Evolutionary conservation across 257 asterid genomes (phyloP), one percentile per base, ranked within the genome.

Genomic region (Rauvolfia tetraphylla): DNA sequence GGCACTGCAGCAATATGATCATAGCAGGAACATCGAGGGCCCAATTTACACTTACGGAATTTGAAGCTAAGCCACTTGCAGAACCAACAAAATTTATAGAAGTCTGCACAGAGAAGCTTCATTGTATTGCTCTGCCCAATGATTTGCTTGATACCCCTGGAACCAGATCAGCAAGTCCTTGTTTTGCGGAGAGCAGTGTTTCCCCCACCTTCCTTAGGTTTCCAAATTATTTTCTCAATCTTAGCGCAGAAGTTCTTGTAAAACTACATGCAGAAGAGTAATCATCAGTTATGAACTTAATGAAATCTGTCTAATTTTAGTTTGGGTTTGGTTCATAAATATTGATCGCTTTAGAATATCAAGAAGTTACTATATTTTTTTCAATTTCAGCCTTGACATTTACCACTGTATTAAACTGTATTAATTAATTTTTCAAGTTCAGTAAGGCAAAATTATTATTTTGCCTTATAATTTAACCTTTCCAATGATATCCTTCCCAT

Each of bases 231-330:
- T 44, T 81, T 70, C 41, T 84, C 90, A 71, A 94, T 83, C 68
- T 57, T 82, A 14, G 79, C 71, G 74, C 95, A 92, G 12, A 94
- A 88, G 75, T 80, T 89, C 86, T 92, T 94, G 90, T 94, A 94
- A 84, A 94, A 94, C 98, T 93, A 89, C 87, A 87, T 38, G 7
- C 38, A 71, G 74, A 72, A 68, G 53, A 78, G 44, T 18, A 46
- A 46, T 22, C 1, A 42, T 25, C 27, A 13, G 38, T 46, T 29
- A 25, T 7, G 31, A 34, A 36, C 41, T 44, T 27, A 13, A 20
- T 12, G 39, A 15, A 25, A 14, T 25, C 17, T 46, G 31, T 46
- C 34, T 46, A 70, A n/a, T n/a, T n/a, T n/a, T n/a, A n/a, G n/a
- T n/a, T n/a, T n/a, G n/a, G n/a, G n/a, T n/a, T n/a, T n/a, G n/a